Evolutionary conservation across 352 stramenopile species (phyloP), one percentile per base, ranked within the genome.

Genomic region (Phytophthora ramorum): DNA sequence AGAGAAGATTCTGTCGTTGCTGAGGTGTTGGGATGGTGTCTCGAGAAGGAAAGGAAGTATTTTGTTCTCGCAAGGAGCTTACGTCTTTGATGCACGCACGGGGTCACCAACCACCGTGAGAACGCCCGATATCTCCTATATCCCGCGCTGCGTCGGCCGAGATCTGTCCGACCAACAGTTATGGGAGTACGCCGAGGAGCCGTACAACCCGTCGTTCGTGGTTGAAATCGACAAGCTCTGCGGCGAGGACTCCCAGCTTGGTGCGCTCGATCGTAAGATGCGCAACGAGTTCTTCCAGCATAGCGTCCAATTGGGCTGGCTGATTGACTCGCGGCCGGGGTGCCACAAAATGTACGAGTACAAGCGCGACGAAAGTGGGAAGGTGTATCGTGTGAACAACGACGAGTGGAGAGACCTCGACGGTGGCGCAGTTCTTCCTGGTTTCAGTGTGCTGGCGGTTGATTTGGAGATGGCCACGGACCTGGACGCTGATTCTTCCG

Each of bases 361-460:
- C 63, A 59, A 67, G 16, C 35, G 24, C n/a, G 17, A 66, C 19
- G 57, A 37, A 45, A 14, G 2, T 3, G 57, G 37, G 19, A 19
- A 26, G 30, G 22, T 63, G 35, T 50, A 59, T 24, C 30, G 35
- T 4, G 41, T 47, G 22, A 35, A 48, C 7, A 38, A 62, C 8
- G 28, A 52, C 9, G 34, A 28, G 32, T 71, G 63, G 57, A 53
- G 57, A 67, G 63, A 66, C 41, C 50, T 67, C 13, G 44, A 71
- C 7, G 63, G 56, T 22, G 56, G 43, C 30, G 28, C 45, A 12
- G 49, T 71, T 22, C 44, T 71, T 37, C 41, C 56, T 8, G 49
- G 49, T 7, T 71, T 71, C 30, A 9, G 14, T 4, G 9, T 56
- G 14, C 32, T 40, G 0, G 35, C 40, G 16, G 26, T 43, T 24